phyloP scores from a whole-genome alignment of 495 filamentous ascomycete genomes.

The Aspergillus sclerotiicarbonarius region DNA sequence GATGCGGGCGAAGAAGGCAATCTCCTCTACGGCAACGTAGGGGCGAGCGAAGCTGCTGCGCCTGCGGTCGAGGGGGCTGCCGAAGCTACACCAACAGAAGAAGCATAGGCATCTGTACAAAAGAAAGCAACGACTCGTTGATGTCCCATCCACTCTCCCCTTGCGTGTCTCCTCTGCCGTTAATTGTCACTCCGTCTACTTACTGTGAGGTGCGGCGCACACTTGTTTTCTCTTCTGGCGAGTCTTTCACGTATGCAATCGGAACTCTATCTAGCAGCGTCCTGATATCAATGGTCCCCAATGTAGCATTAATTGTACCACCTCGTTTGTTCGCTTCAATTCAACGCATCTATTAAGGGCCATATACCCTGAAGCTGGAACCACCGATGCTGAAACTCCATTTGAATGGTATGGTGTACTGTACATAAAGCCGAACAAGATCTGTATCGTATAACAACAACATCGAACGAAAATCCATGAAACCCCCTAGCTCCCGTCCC shows the following conservation, averaged over 20 bases:
- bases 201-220: constrained; percentile 16
- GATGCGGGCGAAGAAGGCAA: constrained; percentile 89
- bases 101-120: constrained; percentile 31
- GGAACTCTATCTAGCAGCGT: constrained; percentile 13
- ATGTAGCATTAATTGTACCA: background rate
- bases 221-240: constrained; percentile 15
- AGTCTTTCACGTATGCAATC: constrained; percentile 16
- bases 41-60: constrained; percentile 20
- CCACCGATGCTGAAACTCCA: constrained; percentile 4
- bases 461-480: background rate
- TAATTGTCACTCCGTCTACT: constrained; percentile 8
- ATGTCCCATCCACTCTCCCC: background rate
- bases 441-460: constrained; percentile 1
- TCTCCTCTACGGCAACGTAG: constrained; percentile 67
- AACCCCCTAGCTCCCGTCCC: background rate
- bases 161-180: constrained; percentile 1
- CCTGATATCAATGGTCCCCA: constrained; percentile 1
- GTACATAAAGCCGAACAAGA: constrained; percentile 9
- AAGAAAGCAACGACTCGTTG: constrained; percentile 13
- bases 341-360: background rate
- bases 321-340: background rate
- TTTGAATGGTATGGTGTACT: constrained; percentile 7
- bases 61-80: constrained; percentile 29
- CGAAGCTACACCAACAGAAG: constrained; percentile 34
- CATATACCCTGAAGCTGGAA: constrained; percentile 9